Percentiles rank a stretch among this genome's conserved stretches.
phyloP scores from a whole-genome alignment of 768 basidiomycete species.

The Termitomyces sp. region DNA sequence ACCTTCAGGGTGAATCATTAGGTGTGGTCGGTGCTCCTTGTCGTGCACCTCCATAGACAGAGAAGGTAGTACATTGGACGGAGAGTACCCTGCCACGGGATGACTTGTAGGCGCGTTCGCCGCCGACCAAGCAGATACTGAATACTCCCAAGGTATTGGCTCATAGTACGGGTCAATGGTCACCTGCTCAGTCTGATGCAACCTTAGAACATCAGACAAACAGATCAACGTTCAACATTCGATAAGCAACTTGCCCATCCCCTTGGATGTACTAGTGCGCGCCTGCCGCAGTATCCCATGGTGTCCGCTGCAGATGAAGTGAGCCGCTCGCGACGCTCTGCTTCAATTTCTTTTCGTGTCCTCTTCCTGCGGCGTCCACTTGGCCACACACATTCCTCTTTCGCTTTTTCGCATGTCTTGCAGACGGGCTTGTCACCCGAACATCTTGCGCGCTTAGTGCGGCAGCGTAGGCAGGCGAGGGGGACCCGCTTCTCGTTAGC shows the following conservation, averaged over 20 bases:
- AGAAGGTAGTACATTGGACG: not conserved
- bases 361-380: constrained; percentile 11
- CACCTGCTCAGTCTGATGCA: not conserved
- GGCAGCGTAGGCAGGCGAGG: constrained; percentile 13
- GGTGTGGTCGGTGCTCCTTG: not conserved
- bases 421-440: constrained; percentile 13
- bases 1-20: constrained; percentile 1
- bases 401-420: constrained; percentile 10
- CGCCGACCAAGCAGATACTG: constrained; percentile 1
- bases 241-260: not conserved
- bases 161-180: constrained; percentile 1
- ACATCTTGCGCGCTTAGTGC: constrained; percentile 12
- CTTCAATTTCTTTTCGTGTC: constrained; percentile 12
- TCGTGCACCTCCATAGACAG: not conserved
- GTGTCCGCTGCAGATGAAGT: constrained; percentile 9
- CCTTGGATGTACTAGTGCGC: not conserved
- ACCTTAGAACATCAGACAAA: not conserved
- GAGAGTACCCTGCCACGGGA: not conserved
- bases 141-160: constrained; percentile 6
- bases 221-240: not conserved
- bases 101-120: not conserved
- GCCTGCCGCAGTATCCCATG: constrained; percentile 3
- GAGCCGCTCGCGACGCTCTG: constrained; percentile 8
- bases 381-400: constrained; percentile 12
- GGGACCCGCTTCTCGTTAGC: constrained; percentile 13